Base-by-base conservation (phyloP, 352 stramenopile genomes). In the Pythium periplocum region DNA sequence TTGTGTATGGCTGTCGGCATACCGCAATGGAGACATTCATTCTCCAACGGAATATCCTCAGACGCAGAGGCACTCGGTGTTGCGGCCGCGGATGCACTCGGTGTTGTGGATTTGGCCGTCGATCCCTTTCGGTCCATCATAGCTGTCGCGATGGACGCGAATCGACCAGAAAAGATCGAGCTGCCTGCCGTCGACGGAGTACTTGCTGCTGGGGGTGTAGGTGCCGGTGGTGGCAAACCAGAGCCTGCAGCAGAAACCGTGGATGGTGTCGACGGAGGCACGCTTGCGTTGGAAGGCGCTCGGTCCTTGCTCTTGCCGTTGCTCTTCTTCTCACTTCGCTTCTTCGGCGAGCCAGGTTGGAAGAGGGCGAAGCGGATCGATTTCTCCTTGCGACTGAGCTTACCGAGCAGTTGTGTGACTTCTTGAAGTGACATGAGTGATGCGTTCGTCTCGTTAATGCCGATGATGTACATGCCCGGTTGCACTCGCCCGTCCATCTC, bases 401-500 rank as follows among this genome's bases (percentile, higher is more conserved):
- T 87, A 33, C 78, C 78, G 8, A 92, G 71, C 32, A 89, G 51
- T 53, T 88, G 71, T 8, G 79, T 87, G 43, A 90, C 79, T 33
- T 68, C 48, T 11, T 37, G 36, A 41, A 92, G 67, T 39, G 82
- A 90, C 82, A 92, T 92, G 51, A 90, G 62, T 40, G 78, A 90
- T 56, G 77, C 82, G 51, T 92, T 90, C 30, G 75, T 85, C 51
- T 90, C 82, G 65, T 93, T 88, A 64, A 93, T 93, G 60, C 79
- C 83, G 62, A 93, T 87, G 54, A 93, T 90, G 64, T 89, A 90
- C 79, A 90, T 90, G 55, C 82, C 82, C 9, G 77, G 71, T 6
- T 83, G 67, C 43, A 93, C 82, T 42, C 79, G 63, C 30, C 82
- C 82, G 45, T 81, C 68, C 3, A 48, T 50, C 48, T 93, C 75